Evolutionary conservation across 2,329 filamentous ascomycete species (phyloP), one percentile per base, ranked within the genome.

Genomic region (Xylariales sp.): DNA sequence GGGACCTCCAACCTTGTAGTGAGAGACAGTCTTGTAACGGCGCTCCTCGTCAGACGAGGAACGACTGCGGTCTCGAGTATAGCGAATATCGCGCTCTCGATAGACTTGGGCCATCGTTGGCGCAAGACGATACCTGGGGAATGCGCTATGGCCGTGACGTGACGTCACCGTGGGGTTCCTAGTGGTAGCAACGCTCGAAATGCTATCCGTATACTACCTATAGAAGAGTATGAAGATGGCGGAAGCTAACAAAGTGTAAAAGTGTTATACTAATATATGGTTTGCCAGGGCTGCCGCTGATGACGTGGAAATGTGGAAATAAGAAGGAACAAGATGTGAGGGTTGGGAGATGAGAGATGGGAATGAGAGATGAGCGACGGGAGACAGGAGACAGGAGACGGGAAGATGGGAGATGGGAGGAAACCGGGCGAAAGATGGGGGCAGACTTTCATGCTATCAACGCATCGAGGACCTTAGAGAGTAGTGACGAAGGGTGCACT

Each of bases 1-100:
- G 18, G 72, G 66, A n/a, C 73, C 73, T 14, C 72, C 73, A 34
- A 79, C 77, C 50, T 79, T 79, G 68, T 79, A 79, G 39, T 73
- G 72, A 55, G 77, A 68, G 39, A 68, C 75, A 45, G 69, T 68
- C 67, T 75, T 78, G 58, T 75, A 75, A 55, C 71, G 73, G 1
- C 72, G 73, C 57, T 74, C 75, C 3, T 79, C 77, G 8, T 73
- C 76, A 36, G 73, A 71, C 14, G 71, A 72, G 14, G 75, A 75
- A 12, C 69, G 74, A 48, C 75, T 76, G 16, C 72, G 72, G 14
- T 77, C 76, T 39, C 75, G 73, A 50, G 74, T 75, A 70, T 75
- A 76, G 68, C 76, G 76, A 53, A 75, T 65, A 64, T 78, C 76
- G 65, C 74, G 74, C 70, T 78, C 76, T 43, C 73, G 73, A 65